Conservation (phyloP, 2,329 filamentous ascomycete species). For the Mariannaea sp. region DNA sequence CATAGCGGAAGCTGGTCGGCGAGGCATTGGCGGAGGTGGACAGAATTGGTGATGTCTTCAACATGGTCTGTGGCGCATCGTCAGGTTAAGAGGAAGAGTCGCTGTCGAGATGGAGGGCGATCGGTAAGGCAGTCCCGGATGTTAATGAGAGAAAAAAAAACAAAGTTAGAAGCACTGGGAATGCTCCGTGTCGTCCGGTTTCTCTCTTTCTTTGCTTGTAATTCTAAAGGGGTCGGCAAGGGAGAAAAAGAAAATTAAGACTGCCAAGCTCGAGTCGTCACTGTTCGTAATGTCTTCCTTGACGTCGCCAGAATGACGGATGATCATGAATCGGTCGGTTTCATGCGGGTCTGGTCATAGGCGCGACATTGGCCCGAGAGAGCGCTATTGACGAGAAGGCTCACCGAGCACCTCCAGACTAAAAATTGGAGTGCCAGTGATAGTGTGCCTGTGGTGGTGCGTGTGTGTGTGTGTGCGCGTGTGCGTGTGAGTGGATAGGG, state of each 20-base stretch:
- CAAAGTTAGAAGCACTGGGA: constrained; percentile 20
- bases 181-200: constrained; percentile 14
- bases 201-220: too few relatives aligned
- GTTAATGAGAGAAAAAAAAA: too few relatives aligned
- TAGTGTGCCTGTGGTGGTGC: constrained; percentile 13
- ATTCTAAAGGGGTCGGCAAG: background rate
- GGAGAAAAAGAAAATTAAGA: constrained; percentile 3
- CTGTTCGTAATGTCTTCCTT: constrained; percentile 21
- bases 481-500: constrained; percentile 5
- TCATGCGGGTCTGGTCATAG: constrained; percentile 32
- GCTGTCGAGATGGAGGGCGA: constrained; percentile 10
- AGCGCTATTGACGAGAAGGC: constrained; percentile 40
- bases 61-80: constrained; percentile 60
- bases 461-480: constrained; percentile 9
- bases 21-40: constrained; percentile 58
- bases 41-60: constrained; percentile 61
- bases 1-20: constrained; percentile 51
- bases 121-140: constrained; percentile 17
- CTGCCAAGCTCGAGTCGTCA: constrained; percentile 9
- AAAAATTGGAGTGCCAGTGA: constrained; percentile 19
- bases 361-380: constrained; percentile 28
- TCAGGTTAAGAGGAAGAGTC: constrained; percentile 37
- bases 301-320: constrained; percentile 25
- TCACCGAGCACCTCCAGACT: constrained; percentile 39
- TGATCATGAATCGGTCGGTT: constrained; percentile 36